These are phyloP conservation scores for Geranium rotundifolium DNA, from an alignment of 345 rosid species.

Conservation along the genomic window DNA sequence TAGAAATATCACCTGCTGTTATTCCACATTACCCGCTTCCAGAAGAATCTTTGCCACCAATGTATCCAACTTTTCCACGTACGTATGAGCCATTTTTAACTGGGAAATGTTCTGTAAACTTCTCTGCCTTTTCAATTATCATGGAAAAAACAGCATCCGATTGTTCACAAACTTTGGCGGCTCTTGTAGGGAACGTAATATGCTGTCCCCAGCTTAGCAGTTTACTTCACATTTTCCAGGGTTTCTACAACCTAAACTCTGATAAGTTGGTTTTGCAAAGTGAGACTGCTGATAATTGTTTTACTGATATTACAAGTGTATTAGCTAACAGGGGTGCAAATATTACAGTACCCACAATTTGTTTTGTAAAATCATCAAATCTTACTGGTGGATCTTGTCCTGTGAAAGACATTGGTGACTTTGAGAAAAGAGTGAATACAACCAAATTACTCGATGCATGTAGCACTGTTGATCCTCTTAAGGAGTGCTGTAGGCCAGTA, in stretches of 20 bases:
- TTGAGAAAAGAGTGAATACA: conserved; percentile 65
- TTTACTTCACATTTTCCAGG: conserved; percentile 75
- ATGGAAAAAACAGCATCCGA: conserved; percentile 70
- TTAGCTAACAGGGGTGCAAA: conserved; percentile 82
- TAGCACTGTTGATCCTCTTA: conserved; percentile 69
- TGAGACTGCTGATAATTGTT: conserved; percentile 78
- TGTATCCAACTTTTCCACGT: conserved; percentile 77
- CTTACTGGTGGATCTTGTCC: conserved; percentile 93
- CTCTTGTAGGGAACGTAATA: conserved; percentile 79
- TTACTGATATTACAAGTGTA: conserved; percentile 84
- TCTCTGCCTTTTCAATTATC: conserved; percentile 52
- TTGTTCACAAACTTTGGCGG: conserved; percentile 68
- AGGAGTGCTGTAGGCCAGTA: conserved; percentile 83
- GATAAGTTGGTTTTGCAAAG: conserved; percentile 62
- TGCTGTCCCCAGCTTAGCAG: conserved; percentile 92
- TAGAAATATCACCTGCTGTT: conserved; percentile 80
- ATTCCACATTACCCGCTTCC: conserved; percentile 58
- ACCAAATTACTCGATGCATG: conserved; percentile 79
- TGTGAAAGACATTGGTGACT: conserved; percentile 45
- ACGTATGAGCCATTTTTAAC: conserved; percentile 74
- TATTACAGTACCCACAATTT: conserved; percentile 46
- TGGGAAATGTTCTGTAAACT: conserved; percentile 80
- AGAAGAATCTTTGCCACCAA: conserved; percentile 50
- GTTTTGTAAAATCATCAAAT: conserved; percentile 69
- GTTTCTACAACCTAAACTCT: conserved; percentile 41